Evolutionary conservation across 305 asterid genomes (phyloP).

Genomic region (Lippia alba): DNA sequence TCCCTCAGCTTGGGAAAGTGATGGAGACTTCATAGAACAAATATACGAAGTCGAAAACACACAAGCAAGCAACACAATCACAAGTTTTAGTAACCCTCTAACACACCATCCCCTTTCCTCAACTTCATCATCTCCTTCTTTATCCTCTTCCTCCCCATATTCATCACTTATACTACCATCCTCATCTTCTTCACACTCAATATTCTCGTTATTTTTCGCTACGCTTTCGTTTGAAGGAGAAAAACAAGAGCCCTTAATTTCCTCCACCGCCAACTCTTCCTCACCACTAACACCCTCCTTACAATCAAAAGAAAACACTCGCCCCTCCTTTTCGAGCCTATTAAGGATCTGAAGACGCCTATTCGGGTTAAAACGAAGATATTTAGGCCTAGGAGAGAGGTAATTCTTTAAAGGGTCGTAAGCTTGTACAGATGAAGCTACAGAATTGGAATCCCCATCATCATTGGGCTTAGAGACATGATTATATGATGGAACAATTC

Average conservation of each 20-base stretch:
- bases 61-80: slow-evolving; percentile 48
- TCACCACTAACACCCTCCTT: slow-evolving; percentile 38
- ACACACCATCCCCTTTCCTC: slow-evolving; percentile 51
- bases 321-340: slow-evolving; percentile 35
- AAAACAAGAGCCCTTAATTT: slow-evolving; percentile 30
- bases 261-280: slow-evolving; percentile 37
- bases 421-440: slow-evolving; percentile 44
- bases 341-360: slow-evolving; percentile 48
- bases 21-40: slow-evolving; percentile 46
- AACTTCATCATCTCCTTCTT: slow-evolving; percentile 48
- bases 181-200: slow-evolving; percentile 15
- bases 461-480: slow-evolving; percentile 38
- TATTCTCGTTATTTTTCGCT: background rate
- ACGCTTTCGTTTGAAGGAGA: slow-evolving; percentile 27
- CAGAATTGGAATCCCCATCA: slow-evolving; percentile 31
- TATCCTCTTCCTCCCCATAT: slow-evolving; percentile 35
- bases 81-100: slow-evolving; percentile 47
- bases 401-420: slow-evolving; percentile 63
- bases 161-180: slow-evolving; percentile 18
- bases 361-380: slow-evolving; percentile 68
- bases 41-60: slow-evolving; percentile 48
- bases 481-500: slow-evolving; percentile 24
- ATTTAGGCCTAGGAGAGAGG: slow-evolving; percentile 77
- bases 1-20: slow-evolving; percentile 36
- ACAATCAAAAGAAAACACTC: slow-evolving; percentile 34